Evolutionary conservation across 306 rosid species (phyloP).

Genomic region (Biancaea sappan): DNA sequence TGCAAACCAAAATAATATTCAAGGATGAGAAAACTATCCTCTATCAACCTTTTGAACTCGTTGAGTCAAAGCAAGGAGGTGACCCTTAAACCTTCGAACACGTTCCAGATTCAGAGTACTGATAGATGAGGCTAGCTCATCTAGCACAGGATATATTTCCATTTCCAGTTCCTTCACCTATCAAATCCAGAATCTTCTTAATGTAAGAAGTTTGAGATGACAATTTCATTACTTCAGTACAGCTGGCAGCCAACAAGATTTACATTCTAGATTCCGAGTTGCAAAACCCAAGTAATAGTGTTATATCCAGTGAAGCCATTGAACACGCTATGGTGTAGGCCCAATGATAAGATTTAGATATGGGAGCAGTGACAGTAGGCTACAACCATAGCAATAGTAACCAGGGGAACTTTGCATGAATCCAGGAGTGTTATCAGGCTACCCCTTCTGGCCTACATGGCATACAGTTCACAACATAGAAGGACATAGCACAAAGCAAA

Average conservation of each 20-base stretch:
- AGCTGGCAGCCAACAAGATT: neutral
- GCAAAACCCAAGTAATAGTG: conserved; percentile 19
- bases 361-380: neutral
- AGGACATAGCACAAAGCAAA: conserved; percentile 1
- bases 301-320: conserved; percentile 14
- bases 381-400: neutral
- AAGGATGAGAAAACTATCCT: conserved; percentile 21
- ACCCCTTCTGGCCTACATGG: neutral
- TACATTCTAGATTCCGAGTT: neutral
- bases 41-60: conserved; percentile 87
- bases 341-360: neutral
- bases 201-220: conserved; percentile 24
- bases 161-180: conserved; percentile 73
- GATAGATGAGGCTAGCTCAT: conserved; percentile 77
- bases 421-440: conserved; percentile 1
- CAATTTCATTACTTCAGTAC: conserved; percentile 20
- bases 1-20: conserved; percentile 18
- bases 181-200: conserved; percentile 40
- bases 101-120: conserved; percentile 89
- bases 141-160: conserved; percentile 91
- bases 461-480: neutral
- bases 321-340: conserved; percentile 2
- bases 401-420: neutral
- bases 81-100: conserved; percentile 94
- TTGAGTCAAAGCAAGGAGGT: conserved; percentile 89